Evolutionary conservation across 2,329 filamentous ascomycete genomes (phyloP).

Genomic region (Cladophialophora carrionii): DNA sequence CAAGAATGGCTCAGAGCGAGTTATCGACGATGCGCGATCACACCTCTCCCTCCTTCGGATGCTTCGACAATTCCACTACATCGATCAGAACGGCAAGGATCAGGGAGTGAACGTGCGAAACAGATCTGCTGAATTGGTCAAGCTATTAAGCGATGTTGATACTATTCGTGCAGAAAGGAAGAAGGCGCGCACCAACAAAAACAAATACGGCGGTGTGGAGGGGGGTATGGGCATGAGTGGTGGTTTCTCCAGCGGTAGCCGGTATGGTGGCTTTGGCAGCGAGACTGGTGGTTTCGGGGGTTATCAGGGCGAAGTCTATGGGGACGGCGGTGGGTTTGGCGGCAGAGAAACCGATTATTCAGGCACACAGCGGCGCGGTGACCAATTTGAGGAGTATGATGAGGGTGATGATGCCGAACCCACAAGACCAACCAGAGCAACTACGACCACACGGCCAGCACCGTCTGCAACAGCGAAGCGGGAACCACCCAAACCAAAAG

Average conservation of each 20-base stretch:
- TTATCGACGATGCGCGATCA: constrained; percentile 94
- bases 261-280: constrained; percentile 91
- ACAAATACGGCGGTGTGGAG: constrained; percentile 94
- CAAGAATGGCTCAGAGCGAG: constrained; percentile 96
- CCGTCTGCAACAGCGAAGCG: constrained; percentile 44
- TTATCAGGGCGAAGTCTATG: constrained; percentile 78
- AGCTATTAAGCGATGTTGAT: constrained; percentile 78
- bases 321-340: constrained; percentile 93
- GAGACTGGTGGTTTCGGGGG: constrained; percentile 62
- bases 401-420: constrained; percentile 79
- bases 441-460: constrained; percentile 22
- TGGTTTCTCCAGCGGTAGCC: constrained; percentile 59
- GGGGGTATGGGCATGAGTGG: constrained; percentile 69
- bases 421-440: constrained; percentile 48
- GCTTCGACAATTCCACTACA: constrained; percentile 97
- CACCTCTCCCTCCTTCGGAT: constrained; percentile 96
- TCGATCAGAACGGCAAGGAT: constrained; percentile 94
- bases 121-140: constrained; percentile 90
- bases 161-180: constrained; percentile 67
- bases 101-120: constrained; percentile 98
- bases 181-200: constrained; percentile 85
- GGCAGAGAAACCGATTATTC: constrained; percentile 74
- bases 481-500: constrained; percentile 68
- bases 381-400: constrained; percentile 95
- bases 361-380: constrained; percentile 63